Conservation (phyloP, 805 yeast genomes). For the Helenozyma rhizophorensis region DNA sequence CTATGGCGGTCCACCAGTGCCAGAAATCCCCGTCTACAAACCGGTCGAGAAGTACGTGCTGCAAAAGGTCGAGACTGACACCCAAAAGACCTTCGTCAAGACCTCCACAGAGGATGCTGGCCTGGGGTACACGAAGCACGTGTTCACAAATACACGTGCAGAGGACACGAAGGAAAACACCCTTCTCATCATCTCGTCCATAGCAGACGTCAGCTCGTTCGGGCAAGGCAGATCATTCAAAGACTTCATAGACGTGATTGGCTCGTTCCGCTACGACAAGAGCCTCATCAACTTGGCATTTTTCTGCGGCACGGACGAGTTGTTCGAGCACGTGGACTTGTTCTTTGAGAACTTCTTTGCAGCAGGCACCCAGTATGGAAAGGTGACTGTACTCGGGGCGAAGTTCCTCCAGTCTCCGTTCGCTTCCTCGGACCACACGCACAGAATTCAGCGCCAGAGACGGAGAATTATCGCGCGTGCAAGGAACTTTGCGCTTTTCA, state of each 20-base stretch:
- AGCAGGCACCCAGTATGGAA: slow-evolving; percentile 1
- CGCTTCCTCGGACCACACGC: slow-evolving; percentile 7
- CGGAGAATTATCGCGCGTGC: slow-evolving; percentile 34
- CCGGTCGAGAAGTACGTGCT: background rate
- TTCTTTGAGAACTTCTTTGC: slow-evolving; percentile 14
- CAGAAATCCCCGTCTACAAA: background rate
- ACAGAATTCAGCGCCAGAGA: slow-evolving; percentile 27
- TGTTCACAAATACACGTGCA: background rate
- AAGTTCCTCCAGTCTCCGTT: slow-evolving; percentile 10
- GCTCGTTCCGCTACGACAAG: slow-evolving; percentile 21
- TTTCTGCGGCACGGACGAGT: slow-evolving; percentile 26
- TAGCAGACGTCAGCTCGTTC: slow-evolving; percentile 30
- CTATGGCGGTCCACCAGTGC: background rate
- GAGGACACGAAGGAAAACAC: slow-evolving; percentile 1
- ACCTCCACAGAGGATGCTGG: background rate
- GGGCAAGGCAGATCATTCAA: slow-evolving; percentile 30
- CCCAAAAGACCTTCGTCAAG: background rate
- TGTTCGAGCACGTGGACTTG: slow-evolving; percentile 18
- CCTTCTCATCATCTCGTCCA: slow-evolving; percentile 18
- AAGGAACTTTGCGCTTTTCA: slow-evolving; percentile 31
- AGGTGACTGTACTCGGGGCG: slow-evolving; percentile 12
- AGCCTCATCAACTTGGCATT: slow-evolving; percentile 22
- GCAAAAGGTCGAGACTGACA: background rate
- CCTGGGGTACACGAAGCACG: slow-evolving; percentile 2
- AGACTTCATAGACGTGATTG: slow-evolving; percentile 29